Conservation (phyloP, 257 asterid genomes). For the Thymus mandschuricus region DNA sequence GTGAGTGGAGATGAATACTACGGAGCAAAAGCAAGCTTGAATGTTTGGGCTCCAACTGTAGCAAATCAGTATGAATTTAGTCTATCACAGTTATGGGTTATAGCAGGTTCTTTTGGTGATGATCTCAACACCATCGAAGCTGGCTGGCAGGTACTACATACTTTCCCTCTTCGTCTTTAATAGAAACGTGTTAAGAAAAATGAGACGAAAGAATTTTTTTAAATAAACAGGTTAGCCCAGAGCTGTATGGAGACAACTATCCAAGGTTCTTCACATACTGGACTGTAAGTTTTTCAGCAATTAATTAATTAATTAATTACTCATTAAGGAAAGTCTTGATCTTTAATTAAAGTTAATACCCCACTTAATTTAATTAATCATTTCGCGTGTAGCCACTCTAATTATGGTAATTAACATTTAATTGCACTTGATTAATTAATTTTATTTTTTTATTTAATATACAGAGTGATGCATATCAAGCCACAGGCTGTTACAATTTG, state of each 20-base stretch:
- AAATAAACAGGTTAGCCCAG: slow-evolving; percentile 78
- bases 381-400: slow-evolving; percentile 33
- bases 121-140: slow-evolving; percentile 98
- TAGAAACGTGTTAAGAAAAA: no score
- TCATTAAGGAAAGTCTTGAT: background rate
- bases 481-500: slow-evolving; percentile 92
- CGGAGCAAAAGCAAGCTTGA: slow-evolving; percentile 90
- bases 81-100: slow-evolving; percentile 88
- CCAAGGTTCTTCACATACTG: slow-evolving; percentile 95
- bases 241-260: slow-evolving; percentile 81
- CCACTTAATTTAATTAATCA: slow-evolving; percentile 16
- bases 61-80: slow-evolving; percentile 76
- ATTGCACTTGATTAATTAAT: slow-evolving; percentile 25
- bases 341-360: background rate
- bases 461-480: slow-evolving; percentile 93
- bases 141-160: slow-evolving; percentile 84
- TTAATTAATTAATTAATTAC: background rate
- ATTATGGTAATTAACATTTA: slow-evolving; percentile 17
- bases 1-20: slow-evolving; percentile 76
- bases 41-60: slow-evolving; percentile 86
- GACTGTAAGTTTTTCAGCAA: slow-evolving; percentile 63
- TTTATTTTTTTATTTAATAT: background rate
- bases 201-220: background rate
- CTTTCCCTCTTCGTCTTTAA: no score
- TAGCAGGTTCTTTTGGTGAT: slow-evolving; percentile 86